Evolutionary conservation across 2,329 filamentous ascomycete genomes (phyloP).

Genomic region (Microascus cirrosus): DNA sequence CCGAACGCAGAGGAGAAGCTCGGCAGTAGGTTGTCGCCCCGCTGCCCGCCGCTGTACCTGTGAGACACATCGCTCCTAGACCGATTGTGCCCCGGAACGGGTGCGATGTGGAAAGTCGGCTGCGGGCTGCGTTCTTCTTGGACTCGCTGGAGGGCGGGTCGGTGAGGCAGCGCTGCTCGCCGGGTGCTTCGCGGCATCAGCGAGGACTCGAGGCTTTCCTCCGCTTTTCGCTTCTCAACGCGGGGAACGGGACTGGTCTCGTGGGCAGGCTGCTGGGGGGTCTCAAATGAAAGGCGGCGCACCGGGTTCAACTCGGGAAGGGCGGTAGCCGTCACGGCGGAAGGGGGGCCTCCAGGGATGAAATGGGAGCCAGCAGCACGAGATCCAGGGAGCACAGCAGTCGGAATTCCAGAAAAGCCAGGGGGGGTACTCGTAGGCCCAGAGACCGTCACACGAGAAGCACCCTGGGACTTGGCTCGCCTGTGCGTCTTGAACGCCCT

Average conservation of each 20-base stretch:
- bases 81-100: neutral
- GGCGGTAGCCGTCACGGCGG: conserved; percentile 4
- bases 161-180: conserved; percentile 14
- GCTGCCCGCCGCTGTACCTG: neutral
- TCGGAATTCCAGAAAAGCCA: neutral
- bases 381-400: neutral
- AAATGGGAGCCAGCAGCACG: neutral
- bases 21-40: no score
- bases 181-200: neutral
- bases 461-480: conserved; percentile 23
- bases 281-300: neutral
- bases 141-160: conserved; percentile 14
- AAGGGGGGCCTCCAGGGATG: conserved; percentile 10
- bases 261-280: neutral
- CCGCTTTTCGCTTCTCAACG: conserved; percentile 3
- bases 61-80: conserved; percentile 4
- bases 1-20: no score
- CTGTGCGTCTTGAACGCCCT: conserved; percentile 12
- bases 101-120: neutral
- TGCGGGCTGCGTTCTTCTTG: neutral
- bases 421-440: neutral
- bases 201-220: neutral
- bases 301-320: neutral
- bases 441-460: conserved; percentile 8
- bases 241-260: neutral